Conservation (phyloP, 768 basidiomycete genomes). For the Melanogaster broomeanus region DNA sequence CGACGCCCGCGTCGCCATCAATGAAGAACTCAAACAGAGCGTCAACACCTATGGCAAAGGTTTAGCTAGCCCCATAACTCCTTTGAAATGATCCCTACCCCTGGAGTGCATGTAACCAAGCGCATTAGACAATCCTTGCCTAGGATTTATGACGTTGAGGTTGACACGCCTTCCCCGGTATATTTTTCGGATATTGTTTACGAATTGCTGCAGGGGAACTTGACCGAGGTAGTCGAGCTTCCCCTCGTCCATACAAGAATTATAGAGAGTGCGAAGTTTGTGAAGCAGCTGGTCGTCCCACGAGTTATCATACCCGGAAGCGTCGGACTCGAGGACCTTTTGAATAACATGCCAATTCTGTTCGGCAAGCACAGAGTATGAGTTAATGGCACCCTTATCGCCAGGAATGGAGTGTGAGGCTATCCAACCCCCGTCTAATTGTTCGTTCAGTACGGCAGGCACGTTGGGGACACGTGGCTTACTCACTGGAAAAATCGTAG, state of each 20-base stretch:
- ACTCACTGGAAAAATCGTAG: conserved; percentile 89
- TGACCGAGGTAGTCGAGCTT: conserved; percentile 72
- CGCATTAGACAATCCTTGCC: conserved; percentile 74
- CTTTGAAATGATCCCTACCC: conserved; percentile 45
- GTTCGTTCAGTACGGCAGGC: conserved; percentile 4
- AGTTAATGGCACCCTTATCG: conserved; percentile 72
- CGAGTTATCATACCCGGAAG: conserved; percentile 37
- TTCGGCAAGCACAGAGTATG: conserved; percentile 70
- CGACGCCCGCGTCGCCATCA: conserved; percentile 84
- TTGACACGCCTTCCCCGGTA: conserved; percentile 56
- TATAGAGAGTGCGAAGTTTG: conserved; percentile 74
- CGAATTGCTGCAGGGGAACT: conserved; percentile 68
- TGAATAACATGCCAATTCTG: conserved; percentile 80
- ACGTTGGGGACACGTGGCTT: background rate
- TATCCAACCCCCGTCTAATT: conserved; percentile 85
- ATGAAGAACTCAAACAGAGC: conserved; percentile 81
- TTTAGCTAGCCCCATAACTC: background rate
- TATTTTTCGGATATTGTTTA: conserved; percentile 58
- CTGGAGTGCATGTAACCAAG: conserved; percentile 85
- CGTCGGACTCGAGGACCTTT: conserved; percentile 59
- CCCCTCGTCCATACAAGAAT: conserved; percentile 81
- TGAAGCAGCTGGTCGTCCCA: conserved; percentile 57
- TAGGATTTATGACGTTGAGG: conserved; percentile 35
- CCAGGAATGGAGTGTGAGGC: conserved; percentile 82
- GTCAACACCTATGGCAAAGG: conserved; percentile 57